These are phyloP conservation scores for Nemania serpens DNA, from an alignment of 2,329 filamentous ascomycete species.

Conservation along the genomic window DNA sequence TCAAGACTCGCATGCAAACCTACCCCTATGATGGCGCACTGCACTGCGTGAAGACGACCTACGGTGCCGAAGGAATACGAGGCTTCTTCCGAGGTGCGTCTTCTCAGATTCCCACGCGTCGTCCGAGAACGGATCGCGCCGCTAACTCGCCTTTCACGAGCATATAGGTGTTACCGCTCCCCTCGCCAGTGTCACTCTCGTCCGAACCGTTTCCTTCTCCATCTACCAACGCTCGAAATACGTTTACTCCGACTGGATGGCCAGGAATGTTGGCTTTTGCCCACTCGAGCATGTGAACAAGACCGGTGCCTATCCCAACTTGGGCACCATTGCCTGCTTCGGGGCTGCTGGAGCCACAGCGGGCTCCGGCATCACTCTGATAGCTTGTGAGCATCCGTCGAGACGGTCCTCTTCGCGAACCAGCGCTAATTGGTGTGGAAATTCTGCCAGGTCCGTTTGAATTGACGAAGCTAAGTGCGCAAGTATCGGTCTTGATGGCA, in stretches of 20 bases:
- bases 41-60: constrained; percentile 77
- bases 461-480: constrained; percentile 85
- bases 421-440: constrained; percentile 21
- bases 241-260: constrained; percentile 71
- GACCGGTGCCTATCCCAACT: constrained; percentile 70
- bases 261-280: constrained; percentile 68
- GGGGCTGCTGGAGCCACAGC: constrained; percentile 78
- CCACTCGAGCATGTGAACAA: constrained; percentile 75
- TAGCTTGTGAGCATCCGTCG: constrained; percentile 65
- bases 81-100: constrained; percentile 80
- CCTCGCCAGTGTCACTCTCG: constrained; percentile 77
- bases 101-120: neutral
- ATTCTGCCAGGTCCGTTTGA: constrained; percentile 72
- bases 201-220: constrained; percentile 78
- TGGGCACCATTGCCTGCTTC: constrained; percentile 77
- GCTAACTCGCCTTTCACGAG: constrained; percentile 12
- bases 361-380: constrained; percentile 76
- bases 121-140: constrained; percentile 6
- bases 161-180: constrained; percentile 74
- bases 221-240: constrained; percentile 81
- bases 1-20: constrained; percentile 89
- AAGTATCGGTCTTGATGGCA: constrained; percentile 80
- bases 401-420: neutral
- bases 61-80: constrained; percentile 70
- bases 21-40: constrained; percentile 77